Evolutionary conservation across 2,329 filamentous ascomycete species (phyloP), one percentile per base, ranked within the genome.

Genomic region (Aspergillus aculeatinus): DNA sequence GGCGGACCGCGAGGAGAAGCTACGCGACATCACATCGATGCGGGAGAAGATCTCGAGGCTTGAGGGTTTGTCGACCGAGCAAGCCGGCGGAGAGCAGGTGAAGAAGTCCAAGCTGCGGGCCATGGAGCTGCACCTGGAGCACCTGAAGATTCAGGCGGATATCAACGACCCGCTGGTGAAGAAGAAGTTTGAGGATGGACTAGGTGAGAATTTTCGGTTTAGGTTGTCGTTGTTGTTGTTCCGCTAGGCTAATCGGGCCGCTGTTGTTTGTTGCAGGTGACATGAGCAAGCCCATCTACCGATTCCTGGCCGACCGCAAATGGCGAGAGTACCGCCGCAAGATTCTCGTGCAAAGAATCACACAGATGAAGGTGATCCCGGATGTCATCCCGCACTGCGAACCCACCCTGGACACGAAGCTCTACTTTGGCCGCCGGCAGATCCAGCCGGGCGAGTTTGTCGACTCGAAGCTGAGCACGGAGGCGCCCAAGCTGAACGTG

Each of bases 281-380:
- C 77, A 94, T 98, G 92, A 89, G 86, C 80, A 96, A 96, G 77
- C 94, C 94, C 64, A 93, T 99, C 73, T 99, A 99, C 81, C 90
- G 94, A 65, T 85, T 90, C 76, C 88, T 98, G 54, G 91, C 94
- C 62, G 86, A 96, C 72, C 81, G 84, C 69, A 92, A 96, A 80
- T 99, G 95, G 95, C 87, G 89, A 68, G 83, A 87, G 65, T 92
- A 95, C 80, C 89, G 92, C 73, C 87, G 89, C 68, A 86, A 87
- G 68, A 80, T 98, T 64, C 85, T 96, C 64, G 82, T 87, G 63
- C 95, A 99, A 81, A 89, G 95, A 72, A 89, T 98, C 71, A 81
- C 85, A 52, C 92, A 96, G 75, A 89, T 98, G 82, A 84, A 88
- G 70, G 87, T 99, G 59, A 85, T 96, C 6, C 95, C 95, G 14